Conservation (phyloP, 345 rosid genomes). For the Schrenkiella parvula region DNA sequence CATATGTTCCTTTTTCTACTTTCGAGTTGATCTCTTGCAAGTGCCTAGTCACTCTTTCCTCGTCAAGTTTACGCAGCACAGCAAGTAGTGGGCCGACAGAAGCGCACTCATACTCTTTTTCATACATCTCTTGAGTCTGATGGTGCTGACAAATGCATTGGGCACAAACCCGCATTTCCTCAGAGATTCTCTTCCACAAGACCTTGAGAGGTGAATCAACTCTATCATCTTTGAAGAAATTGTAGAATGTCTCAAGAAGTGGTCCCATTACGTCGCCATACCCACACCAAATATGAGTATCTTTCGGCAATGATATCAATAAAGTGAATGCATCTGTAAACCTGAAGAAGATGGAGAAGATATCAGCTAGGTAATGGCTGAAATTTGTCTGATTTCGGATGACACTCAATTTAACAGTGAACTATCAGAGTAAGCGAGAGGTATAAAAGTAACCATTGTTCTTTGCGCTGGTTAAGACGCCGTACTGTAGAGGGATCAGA, state of each 20-base stretch:
- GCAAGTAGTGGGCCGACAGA: constrained; percentile 80
- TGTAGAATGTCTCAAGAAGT: constrained; percentile 84
- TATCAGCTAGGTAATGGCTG: neutral
- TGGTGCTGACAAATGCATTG: constrained; percentile 92
- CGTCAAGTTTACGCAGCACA: constrained; percentile 67
- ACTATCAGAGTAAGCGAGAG: neutral
- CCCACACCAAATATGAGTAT: constrained; percentile 84
- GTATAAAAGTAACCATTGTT: constrained; percentile 55
- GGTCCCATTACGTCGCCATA: constrained; percentile 84
- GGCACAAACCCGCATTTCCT: constrained; percentile 67
- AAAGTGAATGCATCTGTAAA: constrained; percentile 73
- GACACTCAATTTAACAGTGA: neutral
- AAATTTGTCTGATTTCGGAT: neutral
- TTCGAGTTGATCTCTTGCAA: constrained; percentile 62
- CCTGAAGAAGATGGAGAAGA: constrained; percentile 40
- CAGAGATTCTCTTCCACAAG: constrained; percentile 74
- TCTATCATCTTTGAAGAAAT: constrained; percentile 69
- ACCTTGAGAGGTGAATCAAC: constrained; percentile 71
- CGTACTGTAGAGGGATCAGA: constrained; percentile 40
- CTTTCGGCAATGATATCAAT: constrained; percentile 59
- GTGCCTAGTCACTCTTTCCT: constrained; percentile 72
- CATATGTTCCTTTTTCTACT: constrained; percentile 48
- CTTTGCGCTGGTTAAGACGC: constrained; percentile 63
- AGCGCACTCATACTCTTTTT: constrained; percentile 58
- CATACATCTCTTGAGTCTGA: constrained; percentile 78